Conservation (phyloP, 83 land plant genomes). For the Thuja plicata region DNA sequence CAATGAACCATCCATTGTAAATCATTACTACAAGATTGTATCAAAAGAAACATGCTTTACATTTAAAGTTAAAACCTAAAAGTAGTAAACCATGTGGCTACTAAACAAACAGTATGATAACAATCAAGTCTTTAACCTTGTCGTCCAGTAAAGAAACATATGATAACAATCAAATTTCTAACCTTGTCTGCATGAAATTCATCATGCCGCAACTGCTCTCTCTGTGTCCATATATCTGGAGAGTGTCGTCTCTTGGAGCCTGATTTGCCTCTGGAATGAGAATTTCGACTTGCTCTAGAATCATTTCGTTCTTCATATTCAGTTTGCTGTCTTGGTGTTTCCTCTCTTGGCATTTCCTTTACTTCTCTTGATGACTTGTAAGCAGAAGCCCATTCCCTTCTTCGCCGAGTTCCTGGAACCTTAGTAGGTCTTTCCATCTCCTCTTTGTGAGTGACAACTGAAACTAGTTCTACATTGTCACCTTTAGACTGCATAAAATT, state of each 20-base stretch:
- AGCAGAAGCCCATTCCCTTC: slow-evolving; percentile 38
- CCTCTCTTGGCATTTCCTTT: not conserved
- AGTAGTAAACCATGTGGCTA: not conserved
- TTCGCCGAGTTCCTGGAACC: slow-evolving; percentile 26
- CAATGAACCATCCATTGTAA: not conserved
- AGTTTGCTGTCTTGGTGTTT: slow-evolving; percentile 9
- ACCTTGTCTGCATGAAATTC: slow-evolving; percentile 38
- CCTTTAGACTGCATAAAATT: slow-evolving; percentile 11
- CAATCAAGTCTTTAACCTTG: slow-evolving; percentile 31
- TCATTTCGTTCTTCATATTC: not conserved
- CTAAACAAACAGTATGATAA: slow-evolving; percentile 5
- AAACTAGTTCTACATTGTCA: slow-evolving; percentile 8
- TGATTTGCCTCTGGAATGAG: slow-evolving; percentile 6
- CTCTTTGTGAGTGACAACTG: slow-evolving; percentile 9
- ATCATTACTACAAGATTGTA: not conserved
- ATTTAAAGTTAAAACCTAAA: not conserved
- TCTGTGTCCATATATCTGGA: slow-evolving; percentile 31
- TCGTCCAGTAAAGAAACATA: not conserved
- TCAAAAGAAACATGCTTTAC: not conserved
- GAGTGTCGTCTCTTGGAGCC: slow-evolving; percentile 28
- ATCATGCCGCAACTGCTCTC: slow-evolving; percentile 40
- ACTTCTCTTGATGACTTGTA: not conserved
- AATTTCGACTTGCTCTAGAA: slow-evolving; percentile 11
- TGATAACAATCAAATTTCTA: not conserved
- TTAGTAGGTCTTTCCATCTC: slow-evolving; percentile 29